phyloP scores from a whole-genome alignment of 2,329 filamentous ascomycete genomes.

The Phaeophleospora eucalypticola region DNA sequence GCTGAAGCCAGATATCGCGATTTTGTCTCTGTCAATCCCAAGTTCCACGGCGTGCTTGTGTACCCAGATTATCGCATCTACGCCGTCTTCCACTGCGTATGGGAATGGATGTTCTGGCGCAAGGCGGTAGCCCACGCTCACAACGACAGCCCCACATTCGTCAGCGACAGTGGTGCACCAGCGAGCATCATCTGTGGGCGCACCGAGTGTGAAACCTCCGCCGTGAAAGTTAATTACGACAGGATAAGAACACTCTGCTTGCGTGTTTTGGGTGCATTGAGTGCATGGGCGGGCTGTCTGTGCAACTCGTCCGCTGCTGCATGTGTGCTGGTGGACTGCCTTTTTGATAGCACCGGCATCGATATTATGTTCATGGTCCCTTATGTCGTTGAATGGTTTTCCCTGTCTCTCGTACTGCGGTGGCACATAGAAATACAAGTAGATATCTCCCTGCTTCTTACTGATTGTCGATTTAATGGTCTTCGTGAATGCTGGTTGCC shows the following conservation, averaged over 20 bases:
- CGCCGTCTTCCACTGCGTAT: constrained; percentile 60
- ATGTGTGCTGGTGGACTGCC: constrained; percentile 23
- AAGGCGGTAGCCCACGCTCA: constrained; percentile 58
- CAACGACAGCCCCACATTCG: constrained; percentile 54
- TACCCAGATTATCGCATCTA: constrained; percentile 58
- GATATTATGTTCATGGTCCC: constrained; percentile 15
- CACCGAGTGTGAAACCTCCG: constrained; percentile 59
- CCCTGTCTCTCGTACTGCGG: constrained; percentile 44
- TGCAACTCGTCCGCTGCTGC: no score
- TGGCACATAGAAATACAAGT: constrained; percentile 60
- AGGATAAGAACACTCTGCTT: constrained; percentile 44
- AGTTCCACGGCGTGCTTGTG: constrained; percentile 53
- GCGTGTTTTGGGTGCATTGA: constrained; percentile 32
- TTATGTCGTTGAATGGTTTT: constrained; percentile 28
- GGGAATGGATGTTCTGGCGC: constrained; percentile 61
- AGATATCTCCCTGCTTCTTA: constrained; percentile 44
- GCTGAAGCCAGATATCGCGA: constrained; percentile 59
- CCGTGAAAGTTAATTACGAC: constrained; percentile 62
- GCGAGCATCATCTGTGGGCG: constrained; percentile 56
- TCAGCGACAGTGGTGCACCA: constrained; percentile 56
- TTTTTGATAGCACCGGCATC: constrained; percentile 17
- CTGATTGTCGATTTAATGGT: constrained; percentile 51
- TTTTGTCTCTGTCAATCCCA: constrained; percentile 53
- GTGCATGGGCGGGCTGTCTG: no score
- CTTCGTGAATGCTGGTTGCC: constrained; percentile 56